A percentile compares a stretch with the other conserved stretches of the same genome.
phyloP scores from a whole-genome alignment of 768 basidiomycete genomes.

The Mycena chlorophos region DNA sequence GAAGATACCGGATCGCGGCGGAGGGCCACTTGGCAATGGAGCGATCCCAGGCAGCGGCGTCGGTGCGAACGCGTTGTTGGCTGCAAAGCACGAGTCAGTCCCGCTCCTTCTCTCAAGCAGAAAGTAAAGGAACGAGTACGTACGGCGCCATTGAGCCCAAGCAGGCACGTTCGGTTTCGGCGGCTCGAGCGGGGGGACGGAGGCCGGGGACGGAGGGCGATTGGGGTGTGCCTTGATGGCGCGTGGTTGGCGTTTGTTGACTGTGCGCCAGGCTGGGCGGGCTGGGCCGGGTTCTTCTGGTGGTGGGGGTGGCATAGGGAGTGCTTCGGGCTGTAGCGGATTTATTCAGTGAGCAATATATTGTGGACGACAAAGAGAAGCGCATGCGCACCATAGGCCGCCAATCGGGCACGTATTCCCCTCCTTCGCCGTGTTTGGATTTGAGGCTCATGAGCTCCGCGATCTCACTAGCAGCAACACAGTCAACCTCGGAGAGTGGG shows the following conservation, averaged over 20 bases:
- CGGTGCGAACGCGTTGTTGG: slow-evolving; percentile 64
- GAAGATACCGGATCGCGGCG: slow-evolving; percentile 63
- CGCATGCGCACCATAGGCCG: slow-evolving; percentile 49
- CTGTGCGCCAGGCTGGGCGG: slow-evolving; percentile 73
- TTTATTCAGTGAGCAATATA: not conserved
- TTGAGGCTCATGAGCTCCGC: slow-evolving; percentile 81
- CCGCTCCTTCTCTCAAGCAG: not conserved
- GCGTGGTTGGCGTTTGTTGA: slow-evolving; percentile 60
- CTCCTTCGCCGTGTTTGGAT: slow-evolving; percentile 78
- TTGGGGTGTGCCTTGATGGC: slow-evolving; percentile 41
- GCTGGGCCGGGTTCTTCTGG: slow-evolving; percentile 51
- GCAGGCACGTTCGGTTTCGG: slow-evolving; percentile 62
- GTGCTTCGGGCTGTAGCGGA: slow-evolving; percentile 10
- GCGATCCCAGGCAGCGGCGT: slow-evolving; percentile 38
- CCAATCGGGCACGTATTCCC: slow-evolving; percentile 79
- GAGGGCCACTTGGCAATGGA: slow-evolving; percentile 45
- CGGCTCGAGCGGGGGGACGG: slow-evolving; percentile 45
- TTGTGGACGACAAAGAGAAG: slow-evolving; percentile 9
- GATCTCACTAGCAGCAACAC: slow-evolving; percentile 60
- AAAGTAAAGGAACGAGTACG: slow-evolving; percentile 25
- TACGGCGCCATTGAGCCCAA: slow-evolving; percentile 87
- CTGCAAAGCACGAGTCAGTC: slow-evolving; percentile 36
- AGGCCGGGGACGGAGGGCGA: slow-evolving; percentile 40
- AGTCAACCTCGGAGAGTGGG: too few species aligned
- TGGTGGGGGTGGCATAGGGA: slow-evolving; percentile 11